These are phyloP conservation scores for Flueggea neowawraea DNA, from an alignment of 441 rosid genomes.

Conservation along the genomic window DNA sequence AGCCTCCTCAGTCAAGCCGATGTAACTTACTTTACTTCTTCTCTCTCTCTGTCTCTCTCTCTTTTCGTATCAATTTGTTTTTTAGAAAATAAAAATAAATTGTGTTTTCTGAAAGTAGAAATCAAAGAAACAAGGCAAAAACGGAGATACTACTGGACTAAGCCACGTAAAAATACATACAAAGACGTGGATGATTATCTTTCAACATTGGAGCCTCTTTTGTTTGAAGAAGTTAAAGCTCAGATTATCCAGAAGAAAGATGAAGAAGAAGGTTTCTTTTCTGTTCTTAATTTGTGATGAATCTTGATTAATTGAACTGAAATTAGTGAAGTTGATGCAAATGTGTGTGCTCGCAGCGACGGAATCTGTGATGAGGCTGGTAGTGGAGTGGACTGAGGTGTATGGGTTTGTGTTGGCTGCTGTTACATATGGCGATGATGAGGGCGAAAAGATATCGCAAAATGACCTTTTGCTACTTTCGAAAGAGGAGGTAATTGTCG, in stretches of 20 bases:
- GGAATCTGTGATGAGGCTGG: slow-evolving; percentile 60
- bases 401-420: slow-evolving; percentile 63
- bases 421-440: slow-evolving; percentile 55
- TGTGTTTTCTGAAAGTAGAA: slow-evolving; percentile 23
- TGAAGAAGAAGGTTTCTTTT: slow-evolving; percentile 59
- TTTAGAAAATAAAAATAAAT: too few relatives aligned
- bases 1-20: slow-evolving; percentile 47
- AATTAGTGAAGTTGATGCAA: too few relatives aligned
- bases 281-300: neutral
- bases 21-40: slow-evolving; percentile 21
- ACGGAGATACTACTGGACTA: slow-evolving; percentile 24
- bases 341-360: slow-evolving; percentile 32
- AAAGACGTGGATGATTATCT: slow-evolving; percentile 74
- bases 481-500: slow-evolving; percentile 57
- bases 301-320: neutral
- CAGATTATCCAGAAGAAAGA: slow-evolving; percentile 76
- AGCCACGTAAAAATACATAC: slow-evolving; percentile 63
- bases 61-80: too few relatives aligned
- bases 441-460: slow-evolving; percentile 47
- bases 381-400: slow-evolving; percentile 64
- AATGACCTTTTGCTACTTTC: slow-evolving; percentile 88
- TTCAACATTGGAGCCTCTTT: slow-evolving; percentile 77
- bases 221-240: slow-evolving; percentile 94
- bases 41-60: neutral
- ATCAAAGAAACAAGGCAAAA: slow-evolving; percentile 18